Evolutionary conservation across 2,329 filamentous ascomycete genomes (phyloP).

Genomic region (Teratosphaeria gauchensis): DNA sequence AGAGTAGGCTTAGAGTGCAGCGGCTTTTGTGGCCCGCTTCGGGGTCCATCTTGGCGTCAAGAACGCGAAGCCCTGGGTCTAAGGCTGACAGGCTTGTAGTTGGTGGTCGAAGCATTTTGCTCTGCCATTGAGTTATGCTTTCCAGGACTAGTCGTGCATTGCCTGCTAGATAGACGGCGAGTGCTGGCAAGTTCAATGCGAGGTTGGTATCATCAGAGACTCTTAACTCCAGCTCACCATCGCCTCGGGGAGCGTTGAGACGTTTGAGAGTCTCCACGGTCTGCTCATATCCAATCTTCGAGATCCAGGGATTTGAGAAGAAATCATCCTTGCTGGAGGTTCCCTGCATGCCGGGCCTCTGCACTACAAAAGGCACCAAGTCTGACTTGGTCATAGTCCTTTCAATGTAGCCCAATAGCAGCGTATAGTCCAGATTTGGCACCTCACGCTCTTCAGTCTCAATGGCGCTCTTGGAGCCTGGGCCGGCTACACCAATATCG

Average conservation of each 20-base stretch:
- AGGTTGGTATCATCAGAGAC: slow-evolving; percentile 9
- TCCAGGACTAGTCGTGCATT: slow-evolving; percentile 18
- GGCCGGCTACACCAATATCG: slow-evolving; percentile 60
- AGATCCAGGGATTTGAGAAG: slow-evolving; percentile 6
- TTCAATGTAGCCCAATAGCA: slow-evolving; percentile 69
- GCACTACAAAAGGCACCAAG: slow-evolving; percentile 2
- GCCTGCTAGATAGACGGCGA: slow-evolving; percentile 15
- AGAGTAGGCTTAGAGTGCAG: neutral
- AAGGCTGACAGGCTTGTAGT: neutral
- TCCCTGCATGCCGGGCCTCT: neutral
- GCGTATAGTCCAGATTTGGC: slow-evolving; percentile 58
- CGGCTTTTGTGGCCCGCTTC: neutral
- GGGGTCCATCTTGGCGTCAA: neutral
- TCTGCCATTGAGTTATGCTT: slow-evolving; percentile 36
- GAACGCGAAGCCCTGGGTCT: neutral
- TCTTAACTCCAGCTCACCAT: slow-evolving; percentile 4
- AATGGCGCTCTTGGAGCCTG: slow-evolving; percentile 48
- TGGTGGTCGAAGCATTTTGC: slow-evolving; percentile 19
- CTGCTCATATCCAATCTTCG: slow-evolving; percentile 12
- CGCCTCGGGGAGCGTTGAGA: slow-evolving; percentile 1
- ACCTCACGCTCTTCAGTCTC: slow-evolving; percentile 72
- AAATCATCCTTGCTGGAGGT: neutral
- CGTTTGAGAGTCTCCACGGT: slow-evolving; percentile 11
- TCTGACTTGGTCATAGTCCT: slow-evolving; percentile 29
- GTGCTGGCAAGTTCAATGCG: slow-evolving; percentile 19